These are phyloP conservation scores for Penicillium sp. DNA, from an alignment of 2,329 filamentous ascomycete genomes.

Conservation along the genomic window DNA sequence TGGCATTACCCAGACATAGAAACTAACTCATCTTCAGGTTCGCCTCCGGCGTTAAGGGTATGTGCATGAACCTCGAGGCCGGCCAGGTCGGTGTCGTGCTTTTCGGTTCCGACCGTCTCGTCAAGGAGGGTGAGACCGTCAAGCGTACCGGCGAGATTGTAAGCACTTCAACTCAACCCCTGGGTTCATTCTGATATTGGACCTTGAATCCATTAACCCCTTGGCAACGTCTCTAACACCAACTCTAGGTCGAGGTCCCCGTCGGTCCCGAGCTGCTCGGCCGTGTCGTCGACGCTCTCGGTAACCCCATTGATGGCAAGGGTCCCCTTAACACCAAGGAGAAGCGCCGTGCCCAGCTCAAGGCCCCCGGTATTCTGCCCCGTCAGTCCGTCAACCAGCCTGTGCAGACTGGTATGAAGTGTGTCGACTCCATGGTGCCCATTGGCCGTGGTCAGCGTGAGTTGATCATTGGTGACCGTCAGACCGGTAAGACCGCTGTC, in stretches of 20 bases:
- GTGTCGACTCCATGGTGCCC: constrained; percentile 98
- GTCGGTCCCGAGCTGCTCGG: constrained; percentile 91
- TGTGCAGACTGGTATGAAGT: constrained; percentile 99
- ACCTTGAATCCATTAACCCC: not conserved
- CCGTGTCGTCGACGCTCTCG: constrained; percentile 96
- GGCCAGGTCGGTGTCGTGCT: constrained; percentile 99
- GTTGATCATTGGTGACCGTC: constrained; percentile 99
- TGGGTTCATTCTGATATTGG: constrained; percentile 8
- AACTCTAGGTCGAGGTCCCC: constrained; percentile 81
- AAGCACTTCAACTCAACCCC: constrained; percentile 45
- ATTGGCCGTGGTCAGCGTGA: constrained; percentile 99
- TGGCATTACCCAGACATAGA: constrained; percentile 15
- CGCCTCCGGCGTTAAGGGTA: constrained; percentile 99
- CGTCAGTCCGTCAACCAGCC: constrained; percentile 97
- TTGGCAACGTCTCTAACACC: constrained; percentile 12
- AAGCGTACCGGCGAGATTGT: constrained; percentile 99
- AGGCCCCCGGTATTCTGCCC: constrained; percentile 97
- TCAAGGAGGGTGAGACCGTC: constrained; percentile 99
- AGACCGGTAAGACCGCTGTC: constrained; percentile 99
- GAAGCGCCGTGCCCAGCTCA: constrained; percentile 95
- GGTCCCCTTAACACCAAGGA: constrained; percentile 89
- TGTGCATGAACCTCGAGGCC: constrained; percentile 99
- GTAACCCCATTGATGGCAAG: constrained; percentile 99
- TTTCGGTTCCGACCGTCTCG: constrained; percentile 99
- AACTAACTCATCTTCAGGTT: constrained; percentile 62